Conservation (phyloP, 257 asterid genomes). For the Apocynum venetum region DNA sequence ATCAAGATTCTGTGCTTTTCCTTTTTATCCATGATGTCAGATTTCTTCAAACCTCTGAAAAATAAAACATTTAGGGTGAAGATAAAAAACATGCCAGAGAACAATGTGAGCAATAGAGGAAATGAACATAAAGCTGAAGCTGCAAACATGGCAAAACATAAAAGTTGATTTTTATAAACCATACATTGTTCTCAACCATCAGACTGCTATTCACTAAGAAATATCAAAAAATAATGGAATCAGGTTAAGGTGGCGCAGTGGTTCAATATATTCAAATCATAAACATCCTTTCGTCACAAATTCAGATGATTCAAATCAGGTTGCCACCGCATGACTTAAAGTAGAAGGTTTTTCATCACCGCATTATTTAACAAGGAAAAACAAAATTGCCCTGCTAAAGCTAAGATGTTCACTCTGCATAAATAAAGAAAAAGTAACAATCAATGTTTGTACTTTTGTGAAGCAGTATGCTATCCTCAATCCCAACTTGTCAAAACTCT, state of each 20-base stretch:
- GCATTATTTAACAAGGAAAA: not conserved
- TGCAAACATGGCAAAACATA: not conserved
- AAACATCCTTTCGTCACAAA: not conserved
- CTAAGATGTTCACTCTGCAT: not conserved
- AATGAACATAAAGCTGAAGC: not conserved
- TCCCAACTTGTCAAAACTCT: not conserved
- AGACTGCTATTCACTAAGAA: not conserved
- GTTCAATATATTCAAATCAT: not conserved
- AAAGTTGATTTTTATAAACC: not conserved
- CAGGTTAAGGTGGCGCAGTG: not conserved
- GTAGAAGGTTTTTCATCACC: not conserved
- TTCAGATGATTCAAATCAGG: not conserved
- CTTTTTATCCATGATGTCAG: slow-evolving; percentile 38
- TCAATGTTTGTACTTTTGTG: not conserved
- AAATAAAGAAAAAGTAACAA: not conserved
- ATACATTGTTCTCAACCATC: not conserved
- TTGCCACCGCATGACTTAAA: not conserved
- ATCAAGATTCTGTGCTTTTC: slow-evolving; percentile 64
- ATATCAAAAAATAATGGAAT: not conserved
- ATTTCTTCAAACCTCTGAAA: slow-evolving; percentile 1
- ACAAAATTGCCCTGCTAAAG: not conserved
- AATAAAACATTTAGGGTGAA: not conserved
- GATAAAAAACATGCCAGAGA: not conserved
- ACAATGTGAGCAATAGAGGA: not conserved
- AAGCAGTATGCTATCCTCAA: not conserved